Base-by-base conservation (phyloP, 2,329 filamentous ascomycete species). In the Cryphonectria radicalis region DNA sequence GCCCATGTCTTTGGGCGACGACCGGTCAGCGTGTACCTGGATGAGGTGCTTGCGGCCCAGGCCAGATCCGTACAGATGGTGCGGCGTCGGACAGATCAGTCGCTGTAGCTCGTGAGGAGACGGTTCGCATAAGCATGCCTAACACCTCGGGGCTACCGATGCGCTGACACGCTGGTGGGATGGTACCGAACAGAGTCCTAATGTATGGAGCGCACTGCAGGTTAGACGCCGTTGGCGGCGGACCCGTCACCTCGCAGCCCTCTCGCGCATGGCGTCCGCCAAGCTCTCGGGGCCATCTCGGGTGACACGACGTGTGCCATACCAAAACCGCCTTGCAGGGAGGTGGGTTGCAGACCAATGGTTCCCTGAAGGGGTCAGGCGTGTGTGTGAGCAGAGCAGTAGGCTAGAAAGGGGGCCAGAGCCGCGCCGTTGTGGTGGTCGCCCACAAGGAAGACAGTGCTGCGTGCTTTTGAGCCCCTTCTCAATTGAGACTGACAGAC, bases 171-270 rank as follows among this genome's bases (percentile, higher is more conserved):
- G 5, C 55, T 32, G 55, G 55, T 32, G 55, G 55, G 28, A 57
- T 17, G 25, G 55, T 28, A 28, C 50, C 22, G 50, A 55, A 55
- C 10, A 19, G 28, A 37, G 59, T 17, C 57, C 32, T 13, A 32
- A 28, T 32, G 55, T 57, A 57, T 25, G 53, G 53, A 7, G 8
- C 14, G 65, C 63, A 25, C 28, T 35, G 63, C 28, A 62, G 53
- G 46, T 32, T 57, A 66, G 50, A 67, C 65, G 50, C 50, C 50
- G 65, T 59, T 67, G 65, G 50, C 42, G 55, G 65, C 65, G 57
- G 55, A 25, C n/a, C 19, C 32, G 32, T 67, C 46, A 32, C 32
- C 63, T 62, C 32, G 59, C 32, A 62, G 59, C 59, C 32, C 22
- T 37, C 35, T 32, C 19, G 35, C 7, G 32, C 59, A 35, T 37